Conservation (phyloP, 257 asterid genomes). For the Nicotiana tabacum region DNA sequence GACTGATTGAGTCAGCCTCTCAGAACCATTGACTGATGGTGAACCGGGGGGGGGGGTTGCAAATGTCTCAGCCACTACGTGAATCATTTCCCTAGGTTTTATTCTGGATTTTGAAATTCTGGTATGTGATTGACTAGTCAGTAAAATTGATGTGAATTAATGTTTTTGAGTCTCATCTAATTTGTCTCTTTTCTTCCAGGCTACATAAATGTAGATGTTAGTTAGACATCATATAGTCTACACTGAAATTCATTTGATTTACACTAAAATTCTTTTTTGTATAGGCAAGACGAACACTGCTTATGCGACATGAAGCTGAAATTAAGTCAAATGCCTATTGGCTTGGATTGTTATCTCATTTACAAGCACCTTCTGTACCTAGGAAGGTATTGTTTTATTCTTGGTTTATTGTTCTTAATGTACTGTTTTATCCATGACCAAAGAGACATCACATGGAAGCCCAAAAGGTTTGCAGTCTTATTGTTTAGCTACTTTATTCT, state of each 20-base stretch:
- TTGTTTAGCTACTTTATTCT: not conserved
- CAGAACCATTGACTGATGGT: no score
- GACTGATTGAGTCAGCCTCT: no score
- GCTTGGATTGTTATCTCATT: slow-evolving; percentile 94
- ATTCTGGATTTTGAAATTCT: not conserved
- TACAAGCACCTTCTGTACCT: slow-evolving; percentile 86
- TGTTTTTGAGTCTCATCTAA: not conserved
- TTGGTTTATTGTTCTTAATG: not conserved
- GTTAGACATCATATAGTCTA: not conserved
- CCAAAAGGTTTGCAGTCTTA: not conserved
- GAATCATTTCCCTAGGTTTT: not conserved
- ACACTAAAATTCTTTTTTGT: not conserved
- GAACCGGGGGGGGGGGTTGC: no score
- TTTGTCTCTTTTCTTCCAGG: not conserved
- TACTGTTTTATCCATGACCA: not conserved
- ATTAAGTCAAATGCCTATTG: slow-evolving; percentile 95
- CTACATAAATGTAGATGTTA: not conserved
- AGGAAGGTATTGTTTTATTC: slow-evolving; percentile 54
- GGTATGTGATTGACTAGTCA: not conserved
- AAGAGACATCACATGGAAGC: not conserved
- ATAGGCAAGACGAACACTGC: slow-evolving; percentile 90
- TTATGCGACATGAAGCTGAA: slow-evolving; percentile 99
- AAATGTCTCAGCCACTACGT: not conserved
- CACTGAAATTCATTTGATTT: not conserved
- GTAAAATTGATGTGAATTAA: not conserved